Base-by-base conservation (phyloP, 768 basidiomycete genomes). In the Suillus fuscotomentosus region DNA sequence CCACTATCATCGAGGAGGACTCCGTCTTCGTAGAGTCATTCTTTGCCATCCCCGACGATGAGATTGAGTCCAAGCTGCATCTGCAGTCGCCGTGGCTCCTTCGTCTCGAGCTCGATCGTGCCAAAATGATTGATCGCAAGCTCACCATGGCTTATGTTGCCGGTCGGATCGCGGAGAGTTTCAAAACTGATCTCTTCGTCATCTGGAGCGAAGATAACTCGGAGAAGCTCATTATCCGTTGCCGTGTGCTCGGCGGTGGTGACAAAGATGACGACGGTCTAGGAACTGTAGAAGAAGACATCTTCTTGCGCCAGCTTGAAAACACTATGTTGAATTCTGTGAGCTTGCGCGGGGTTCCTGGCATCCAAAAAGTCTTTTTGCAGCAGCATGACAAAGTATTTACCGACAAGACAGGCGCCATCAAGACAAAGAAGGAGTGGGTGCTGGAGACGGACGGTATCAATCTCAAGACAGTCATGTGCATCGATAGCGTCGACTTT, bases 131-230 rank as follows among this genome's bases (percentile, higher is more conserved):
- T 68, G 97, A 97, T 81, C 90, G 96, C 72, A 96, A 96, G 75
- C 83, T 98, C 69, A 92, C 91, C 13, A 99, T 99, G 94, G 84
- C 90, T 55, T 93, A 94, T 68, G 96, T 99, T 50, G 96, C 95
- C 6, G 89, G 91, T 67, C 89, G 92, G 48, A 99, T 99, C 64
- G 91, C 92, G 22, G 92, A 95, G 75, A 95, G 88, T 68, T 99
- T 99, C 83, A 93, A 95, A 75, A 90, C 93, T 2, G 97, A 98
- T 73, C 81, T 98, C 15, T 98, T 98, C 76, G 95, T 98, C 76
- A 97, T 99, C 69, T 97, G 95, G 92, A 95, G 94, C 68, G 97
- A 98, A 83, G 97, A 98, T 77, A 98, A 97, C 78, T 93, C 97
- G 3, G 94, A 97, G 77, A 98, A 98, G 80, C 87, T 99, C 13